Conservation (phyloP, 2,329 filamentous ascomycete genomes). For the Emergomyces pasteurianus region DNA sequence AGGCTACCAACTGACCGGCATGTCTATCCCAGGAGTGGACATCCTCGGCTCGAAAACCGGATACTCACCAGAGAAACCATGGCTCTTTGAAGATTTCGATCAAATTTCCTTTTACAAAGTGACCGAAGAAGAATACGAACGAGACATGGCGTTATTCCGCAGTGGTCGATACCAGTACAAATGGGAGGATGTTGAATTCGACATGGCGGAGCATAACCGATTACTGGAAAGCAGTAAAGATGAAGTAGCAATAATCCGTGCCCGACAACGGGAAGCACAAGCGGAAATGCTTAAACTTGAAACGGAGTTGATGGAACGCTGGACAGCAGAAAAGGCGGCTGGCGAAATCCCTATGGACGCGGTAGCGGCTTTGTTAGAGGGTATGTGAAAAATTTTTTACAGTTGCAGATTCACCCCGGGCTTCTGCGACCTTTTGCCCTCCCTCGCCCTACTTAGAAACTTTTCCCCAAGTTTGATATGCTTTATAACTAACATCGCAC, state of each 20-base stretch:
- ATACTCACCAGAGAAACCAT: constrained; percentile 36
- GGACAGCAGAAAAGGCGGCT: constrained; percentile 34
- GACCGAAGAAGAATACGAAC: constrained; percentile 40
- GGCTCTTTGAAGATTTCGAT: constrained; percentile 48
- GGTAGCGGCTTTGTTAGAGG: constrained; percentile 38
- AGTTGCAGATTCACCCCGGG: not conserved
- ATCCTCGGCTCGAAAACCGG: constrained; percentile 41
- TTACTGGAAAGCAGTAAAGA: constrained; percentile 35
- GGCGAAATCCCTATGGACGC: constrained; percentile 39
- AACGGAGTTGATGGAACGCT: constrained; percentile 24
- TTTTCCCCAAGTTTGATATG: not conserved
- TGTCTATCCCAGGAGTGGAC: constrained; percentile 44
- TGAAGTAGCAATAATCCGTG: constrained; percentile 37
- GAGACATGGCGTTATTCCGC: constrained; percentile 36
- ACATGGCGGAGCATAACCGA: constrained; percentile 44
- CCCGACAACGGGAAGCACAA: constrained; percentile 37
- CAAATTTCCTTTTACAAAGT: constrained; percentile 45
- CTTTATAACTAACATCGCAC: not conserved
- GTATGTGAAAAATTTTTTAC: constrained; percentile 18
- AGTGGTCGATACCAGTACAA: constrained; percentile 42
- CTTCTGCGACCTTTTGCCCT: not conserved
- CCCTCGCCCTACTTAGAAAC: not conserved
- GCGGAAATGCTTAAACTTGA: constrained; percentile 31
- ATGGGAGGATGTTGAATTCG: constrained; percentile 39
- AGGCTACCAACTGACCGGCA: constrained; percentile 44